Percentiles rank a stretch among this genome's conserved stretches.
These are phyloP conservation scores for Ceratocystis huliohia DNA, from an alignment of 2,329 filamentous ascomycete species.

Conservation along the genomic window DNA sequence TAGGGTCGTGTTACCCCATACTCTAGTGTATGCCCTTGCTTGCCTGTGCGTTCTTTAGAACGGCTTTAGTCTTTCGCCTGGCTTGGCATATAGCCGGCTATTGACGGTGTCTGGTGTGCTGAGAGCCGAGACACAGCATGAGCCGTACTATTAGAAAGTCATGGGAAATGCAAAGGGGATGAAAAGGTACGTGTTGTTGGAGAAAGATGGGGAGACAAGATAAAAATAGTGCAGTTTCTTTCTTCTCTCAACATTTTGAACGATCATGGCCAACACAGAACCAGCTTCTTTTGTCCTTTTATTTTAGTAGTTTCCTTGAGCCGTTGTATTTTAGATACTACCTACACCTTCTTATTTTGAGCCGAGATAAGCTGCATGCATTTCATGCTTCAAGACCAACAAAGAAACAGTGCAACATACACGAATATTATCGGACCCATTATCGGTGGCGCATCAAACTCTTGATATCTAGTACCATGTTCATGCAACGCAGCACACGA, in stretches of 20 bases:
- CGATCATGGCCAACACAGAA: conserved; percentile 4
- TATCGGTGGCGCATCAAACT: neutral
- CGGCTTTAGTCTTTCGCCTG: neutral
- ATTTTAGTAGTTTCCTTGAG: neutral
- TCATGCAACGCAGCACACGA: conserved; percentile 41
- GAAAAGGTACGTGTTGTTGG: neutral
- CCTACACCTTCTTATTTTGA: neutral
- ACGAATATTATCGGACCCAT: neutral
- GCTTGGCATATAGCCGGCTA: conserved; percentile 9
- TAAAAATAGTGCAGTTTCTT: neutral
- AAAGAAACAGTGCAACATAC: neutral
- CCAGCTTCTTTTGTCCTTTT: neutral
- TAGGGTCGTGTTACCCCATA: neutral
- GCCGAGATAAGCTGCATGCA: neutral
- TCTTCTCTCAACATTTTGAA: neutral
- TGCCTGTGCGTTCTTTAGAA: neutral
- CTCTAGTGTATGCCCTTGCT: neutral
- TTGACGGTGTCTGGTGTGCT: conserved; percentile 8
- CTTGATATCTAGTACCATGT: conserved; percentile 32
- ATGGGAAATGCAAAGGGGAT: neutral
- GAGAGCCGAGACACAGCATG: conserved; percentile 11
- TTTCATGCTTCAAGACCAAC: neutral
- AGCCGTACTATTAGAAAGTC: neutral
- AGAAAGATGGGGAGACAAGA: conserved; percentile 3
- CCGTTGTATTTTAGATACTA: neutral